Conservation (phyloP, 192 early-diverging fungal species). For the Rhizophagus sp. region DNA sequence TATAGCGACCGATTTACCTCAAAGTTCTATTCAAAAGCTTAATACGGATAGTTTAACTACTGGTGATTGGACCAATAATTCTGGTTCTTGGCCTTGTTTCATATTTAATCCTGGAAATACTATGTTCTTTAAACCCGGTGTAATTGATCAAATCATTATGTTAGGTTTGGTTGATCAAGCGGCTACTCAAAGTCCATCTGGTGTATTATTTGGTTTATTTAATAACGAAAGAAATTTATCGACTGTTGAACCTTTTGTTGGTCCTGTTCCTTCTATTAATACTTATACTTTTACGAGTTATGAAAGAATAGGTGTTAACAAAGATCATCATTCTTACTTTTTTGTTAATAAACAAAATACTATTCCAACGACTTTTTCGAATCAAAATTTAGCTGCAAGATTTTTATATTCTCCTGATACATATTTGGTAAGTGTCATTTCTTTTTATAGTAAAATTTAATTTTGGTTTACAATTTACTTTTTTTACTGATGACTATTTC, state of each 20-base stretch:
- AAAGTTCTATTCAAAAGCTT: no score
- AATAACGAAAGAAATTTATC: neutral
- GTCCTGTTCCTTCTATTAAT: neutral
- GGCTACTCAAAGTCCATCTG: no score
- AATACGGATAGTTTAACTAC: neutral
- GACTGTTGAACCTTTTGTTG: neutral
- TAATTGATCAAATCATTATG: neutral
- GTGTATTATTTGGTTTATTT: neutral
- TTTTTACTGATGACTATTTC: no score
- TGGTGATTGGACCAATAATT: neutral
- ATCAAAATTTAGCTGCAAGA: neutral
- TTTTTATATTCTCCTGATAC: neutral
- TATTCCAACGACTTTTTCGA: neutral
- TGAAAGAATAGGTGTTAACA: neutral
- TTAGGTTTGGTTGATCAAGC: neutral
- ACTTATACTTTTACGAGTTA: neutral
- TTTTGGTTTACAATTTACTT: neutral
- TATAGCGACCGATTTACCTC: neutral
- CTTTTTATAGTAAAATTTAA: neutral
- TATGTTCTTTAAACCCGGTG: neutral
- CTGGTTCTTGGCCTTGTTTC: neutral
- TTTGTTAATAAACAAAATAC: constrained; percentile 1
- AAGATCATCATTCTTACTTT: neutral
- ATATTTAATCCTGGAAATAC: neutral
- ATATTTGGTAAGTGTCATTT: neutral